Conservation (phyloP, 2,329 filamentous ascomycete species). For the Raffaelea ambrosiae region DNA sequence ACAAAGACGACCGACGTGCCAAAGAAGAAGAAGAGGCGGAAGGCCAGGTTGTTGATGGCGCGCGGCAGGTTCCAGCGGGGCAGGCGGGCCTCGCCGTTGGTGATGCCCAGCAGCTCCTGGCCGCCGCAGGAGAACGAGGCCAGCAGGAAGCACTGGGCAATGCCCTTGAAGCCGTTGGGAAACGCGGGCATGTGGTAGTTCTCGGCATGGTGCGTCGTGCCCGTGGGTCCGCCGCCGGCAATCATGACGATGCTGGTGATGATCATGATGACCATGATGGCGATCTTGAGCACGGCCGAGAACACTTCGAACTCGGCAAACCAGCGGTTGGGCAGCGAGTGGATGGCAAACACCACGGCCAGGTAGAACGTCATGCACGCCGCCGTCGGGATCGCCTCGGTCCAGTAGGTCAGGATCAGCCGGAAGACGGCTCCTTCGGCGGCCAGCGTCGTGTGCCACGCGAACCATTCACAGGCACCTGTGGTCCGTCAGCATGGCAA, state of each 20-base stretch:
- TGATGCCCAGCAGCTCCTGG: slow-evolving; percentile 2
- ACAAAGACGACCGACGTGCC: neutral
- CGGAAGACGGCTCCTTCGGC: neutral
- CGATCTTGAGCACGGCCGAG: neutral
- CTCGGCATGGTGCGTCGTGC: neutral
- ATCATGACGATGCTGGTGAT: slow-evolving; percentile 1
- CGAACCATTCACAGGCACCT: slow-evolving; percentile 3
- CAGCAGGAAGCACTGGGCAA: neutral
- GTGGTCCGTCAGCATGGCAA: neutral
- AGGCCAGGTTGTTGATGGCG: neutral
- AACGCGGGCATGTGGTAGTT: neutral
- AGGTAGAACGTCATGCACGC: slow-evolving; percentile 1
- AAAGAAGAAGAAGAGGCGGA: slow-evolving; percentile 2
- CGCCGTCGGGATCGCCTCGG: neutral
- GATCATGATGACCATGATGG: slow-evolving; percentile 2
- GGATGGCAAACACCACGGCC: neutral
- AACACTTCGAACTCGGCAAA: slow-evolving; percentile 1
- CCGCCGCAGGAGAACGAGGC: neutral
- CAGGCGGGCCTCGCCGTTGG: neutral
- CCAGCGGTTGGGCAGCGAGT: neutral
- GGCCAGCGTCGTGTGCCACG: neutral
- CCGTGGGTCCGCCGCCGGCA: neutral
- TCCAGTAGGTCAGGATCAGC: neutral
- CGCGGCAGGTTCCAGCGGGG: neutral
- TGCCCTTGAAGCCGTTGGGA: slow-evolving; percentile 1